phyloP scores from a whole-genome alignment of 345 rosid genomes.

The Fremontodendron californicum region DNA sequence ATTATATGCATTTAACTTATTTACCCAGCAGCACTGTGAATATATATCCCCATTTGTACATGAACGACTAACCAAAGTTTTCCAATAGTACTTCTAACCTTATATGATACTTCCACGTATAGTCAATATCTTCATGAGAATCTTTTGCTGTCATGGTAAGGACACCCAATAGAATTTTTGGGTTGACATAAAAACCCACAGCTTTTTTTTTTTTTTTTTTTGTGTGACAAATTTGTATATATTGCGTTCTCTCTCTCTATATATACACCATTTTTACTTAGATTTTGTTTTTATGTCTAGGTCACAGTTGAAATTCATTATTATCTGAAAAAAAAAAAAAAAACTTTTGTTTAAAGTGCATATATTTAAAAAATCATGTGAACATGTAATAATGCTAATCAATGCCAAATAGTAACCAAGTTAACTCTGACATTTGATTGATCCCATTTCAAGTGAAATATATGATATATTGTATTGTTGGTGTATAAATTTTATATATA shows the following conservation, averaged over 20 bases:
- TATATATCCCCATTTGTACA: slow-evolving; percentile 4
- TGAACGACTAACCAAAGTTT: slow-evolving; percentile 11
- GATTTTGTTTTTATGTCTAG: neutral
- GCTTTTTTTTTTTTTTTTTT: neutral
- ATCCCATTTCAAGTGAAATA: neutral
- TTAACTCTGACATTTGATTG: neutral
- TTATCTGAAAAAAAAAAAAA: neutral
- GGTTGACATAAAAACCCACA: slow-evolving; percentile 33
- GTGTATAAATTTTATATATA: neutral
- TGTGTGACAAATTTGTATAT: neutral
- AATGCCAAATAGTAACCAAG: neutral
- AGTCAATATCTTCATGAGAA: slow-evolving; percentile 46
- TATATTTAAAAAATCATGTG: neutral
- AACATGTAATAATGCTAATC: neutral
- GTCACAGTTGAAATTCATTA: neutral
- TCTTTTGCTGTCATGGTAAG: slow-evolving; percentile 34
- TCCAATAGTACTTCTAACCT: slow-evolving; percentile 18
- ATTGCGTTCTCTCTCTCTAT: no score
- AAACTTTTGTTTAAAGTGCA: neutral
- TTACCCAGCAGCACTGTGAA: neutral
- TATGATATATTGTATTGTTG: neutral
- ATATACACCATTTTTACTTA: neutral
- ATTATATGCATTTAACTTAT: neutral
- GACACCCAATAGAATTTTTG: slow-evolving; percentile 36
- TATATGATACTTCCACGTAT: slow-evolving; percentile 28